Evolutionary conservation across 768 basidiomycete genomes (phyloP).

Genomic region (Serendipita sp.): DNA sequence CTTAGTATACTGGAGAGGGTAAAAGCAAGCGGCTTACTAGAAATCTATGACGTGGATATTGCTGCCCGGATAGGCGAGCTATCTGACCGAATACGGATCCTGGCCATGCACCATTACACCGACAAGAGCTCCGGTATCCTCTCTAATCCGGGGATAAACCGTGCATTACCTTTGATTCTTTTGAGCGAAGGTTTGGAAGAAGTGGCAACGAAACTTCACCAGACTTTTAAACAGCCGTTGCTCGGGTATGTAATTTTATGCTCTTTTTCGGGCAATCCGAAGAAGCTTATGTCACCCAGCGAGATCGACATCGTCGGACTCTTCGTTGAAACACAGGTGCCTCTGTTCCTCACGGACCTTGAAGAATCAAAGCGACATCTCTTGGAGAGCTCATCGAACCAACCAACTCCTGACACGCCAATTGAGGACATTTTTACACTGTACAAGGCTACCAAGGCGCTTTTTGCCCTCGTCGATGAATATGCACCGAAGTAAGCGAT

Average conservation of each 20-base stretch:
- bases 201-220: constrained; percentile 62
- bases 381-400: constrained; percentile 71
- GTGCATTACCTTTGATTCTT: constrained; percentile 61
- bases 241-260: constrained; percentile 40
- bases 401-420: constrained; percentile 71
- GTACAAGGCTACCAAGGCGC: constrained; percentile 58
- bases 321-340: constrained; percentile 49
- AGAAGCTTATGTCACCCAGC: constrained; percentile 20
- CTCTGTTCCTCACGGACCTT: constrained; percentile 49
- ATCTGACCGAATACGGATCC: constrained; percentile 42
- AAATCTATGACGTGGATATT: constrained; percentile 59
- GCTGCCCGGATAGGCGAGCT: constrained; percentile 49
- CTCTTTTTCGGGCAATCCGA: background rate
- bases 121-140: constrained; percentile 47
- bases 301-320: constrained; percentile 62
- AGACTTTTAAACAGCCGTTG: constrained; percentile 71
- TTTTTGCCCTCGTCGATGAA: constrained; percentile 65
- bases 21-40: constrained; percentile 50
- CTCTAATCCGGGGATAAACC: constrained; percentile 57
- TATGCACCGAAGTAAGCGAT: constrained; percentile 59
- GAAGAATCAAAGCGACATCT: constrained; percentile 54
- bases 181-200: constrained; percentile 88
- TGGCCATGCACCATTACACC: constrained; percentile 46
- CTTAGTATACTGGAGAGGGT: constrained; percentile 56
- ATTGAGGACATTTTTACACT: constrained; percentile 83